phyloP scores from a whole-genome alignment of 306 rosid species.

The Quercus mongolica region DNA sequence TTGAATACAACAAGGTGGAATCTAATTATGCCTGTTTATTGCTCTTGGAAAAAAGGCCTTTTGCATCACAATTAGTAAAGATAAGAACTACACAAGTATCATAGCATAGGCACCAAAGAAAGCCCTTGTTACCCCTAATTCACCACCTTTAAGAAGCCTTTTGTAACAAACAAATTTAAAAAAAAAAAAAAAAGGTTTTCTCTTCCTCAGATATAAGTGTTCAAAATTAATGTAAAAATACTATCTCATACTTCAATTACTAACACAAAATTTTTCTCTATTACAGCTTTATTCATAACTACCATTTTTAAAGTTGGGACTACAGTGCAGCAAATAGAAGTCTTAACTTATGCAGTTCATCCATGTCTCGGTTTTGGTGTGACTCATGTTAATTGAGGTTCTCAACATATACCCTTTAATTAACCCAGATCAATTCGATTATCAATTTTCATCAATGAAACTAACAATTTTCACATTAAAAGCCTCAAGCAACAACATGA shows the following conservation, averaged over 20 bases:
- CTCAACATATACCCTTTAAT: not conserved
- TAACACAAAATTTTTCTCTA: too few species aligned
- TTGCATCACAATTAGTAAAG: slow-evolving; percentile 5
- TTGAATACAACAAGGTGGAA: too few species aligned
- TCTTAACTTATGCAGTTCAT: not conserved
- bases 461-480: not conserved
- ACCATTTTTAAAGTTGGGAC: not conserved
- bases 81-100: not conserved
- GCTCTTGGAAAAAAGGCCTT: not conserved
- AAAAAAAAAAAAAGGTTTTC: too few species aligned
- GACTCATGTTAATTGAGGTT: not conserved
- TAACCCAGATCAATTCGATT: not conserved
- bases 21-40: too few species aligned
- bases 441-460: not conserved
- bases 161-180: not conserved
- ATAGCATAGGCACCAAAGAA: slow-evolving; percentile 2
- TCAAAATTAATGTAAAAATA: not conserved
- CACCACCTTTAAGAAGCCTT: not conserved
- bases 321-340: not conserved
- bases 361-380: not conserved
- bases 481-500: not conserved
- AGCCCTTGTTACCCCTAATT: not conserved
- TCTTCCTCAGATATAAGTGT: not conserved
- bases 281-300: not conserved
- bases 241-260: not conserved